These are phyloP conservation scores for Spiromastix sp. DNA, from an alignment of 2,329 filamentous ascomycete species.

Conservation along the genomic window DNA sequence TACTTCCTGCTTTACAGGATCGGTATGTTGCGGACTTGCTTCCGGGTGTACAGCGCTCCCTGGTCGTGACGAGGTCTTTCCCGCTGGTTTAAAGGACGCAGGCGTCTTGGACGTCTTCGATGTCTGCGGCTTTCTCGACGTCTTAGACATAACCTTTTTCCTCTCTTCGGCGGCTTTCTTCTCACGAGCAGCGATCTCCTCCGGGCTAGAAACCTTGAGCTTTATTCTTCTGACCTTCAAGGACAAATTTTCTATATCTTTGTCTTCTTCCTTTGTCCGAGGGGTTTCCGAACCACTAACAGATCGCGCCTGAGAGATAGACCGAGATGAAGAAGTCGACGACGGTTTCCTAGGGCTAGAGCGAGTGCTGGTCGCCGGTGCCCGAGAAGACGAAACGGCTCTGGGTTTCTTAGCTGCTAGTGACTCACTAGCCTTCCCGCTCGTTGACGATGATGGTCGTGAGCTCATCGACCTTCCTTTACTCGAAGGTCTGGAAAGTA, in stretches of 20 bases:
- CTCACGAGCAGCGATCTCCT: constrained; percentile 46
- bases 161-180: constrained; percentile 33
- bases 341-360: constrained; percentile 22
- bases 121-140: constrained; percentile 15
- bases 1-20: constrained; percentile 2
- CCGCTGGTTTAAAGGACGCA: constrained; percentile 1
- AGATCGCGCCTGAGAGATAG: background rate
- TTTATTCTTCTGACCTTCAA: constrained; percentile 44
- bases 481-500: background rate
- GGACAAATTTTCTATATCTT: constrained; percentile 41
- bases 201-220: constrained; percentile 46
- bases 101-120: constrained; percentile 24
- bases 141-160: constrained; percentile 22
- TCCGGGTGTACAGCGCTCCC: background rate
- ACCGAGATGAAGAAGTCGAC: background rate
- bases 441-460: background rate
- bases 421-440: constrained; percentile 20
- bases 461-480: background rate
- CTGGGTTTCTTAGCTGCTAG: constrained; percentile 50
- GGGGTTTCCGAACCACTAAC: background rate
- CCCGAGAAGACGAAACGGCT: constrained; percentile 37
- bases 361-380: constrained; percentile 24
- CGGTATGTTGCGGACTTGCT: background rate
- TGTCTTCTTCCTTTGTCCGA: constrained; percentile 15
- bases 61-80: constrained; percentile 1